Percentiles rank a stretch among this genome's conserved stretches.
phyloP scores from a whole-genome alignment of 768 basidiomycete species.

The Lactifluus echinatus region DNA sequence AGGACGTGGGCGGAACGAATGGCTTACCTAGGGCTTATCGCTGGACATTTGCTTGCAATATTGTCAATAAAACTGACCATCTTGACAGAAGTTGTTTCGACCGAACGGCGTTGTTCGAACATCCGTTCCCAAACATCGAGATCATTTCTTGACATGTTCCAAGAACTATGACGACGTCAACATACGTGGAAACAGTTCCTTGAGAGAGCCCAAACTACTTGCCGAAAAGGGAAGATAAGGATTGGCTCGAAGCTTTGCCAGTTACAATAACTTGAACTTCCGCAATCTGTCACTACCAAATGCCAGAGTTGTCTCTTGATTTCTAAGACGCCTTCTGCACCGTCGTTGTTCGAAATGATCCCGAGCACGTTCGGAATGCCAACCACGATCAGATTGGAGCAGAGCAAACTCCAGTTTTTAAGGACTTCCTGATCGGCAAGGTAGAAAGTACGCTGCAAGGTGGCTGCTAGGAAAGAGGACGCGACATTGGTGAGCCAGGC shows the following conservation, averaged over 20 bases:
- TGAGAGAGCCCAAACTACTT: not conserved
- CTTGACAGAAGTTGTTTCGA: not conserved
- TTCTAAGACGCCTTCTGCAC: not conserved
- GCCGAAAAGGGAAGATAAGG: slow-evolving; percentile 6
- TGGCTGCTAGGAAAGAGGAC: slow-evolving; percentile 5
- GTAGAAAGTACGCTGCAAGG: slow-evolving; percentile 1
- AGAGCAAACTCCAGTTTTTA: slow-evolving; percentile 5
- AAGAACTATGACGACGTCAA: not conserved
- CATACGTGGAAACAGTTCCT: not conserved
- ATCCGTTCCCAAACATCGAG: slow-evolving; percentile 12
- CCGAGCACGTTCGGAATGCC: slow-evolving; percentile 7
- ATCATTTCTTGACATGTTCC: slow-evolving; percentile 11
- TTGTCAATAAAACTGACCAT: not conserved
- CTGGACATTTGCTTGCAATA: not conserved
- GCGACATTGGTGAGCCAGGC: not conserved
- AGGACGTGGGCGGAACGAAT: not conserved
- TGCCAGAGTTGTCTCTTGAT: slow-evolving; percentile 13
- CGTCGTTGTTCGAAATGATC: not conserved
- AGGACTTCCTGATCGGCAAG: slow-evolving; percentile 5
- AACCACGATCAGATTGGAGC: slow-evolving; percentile 5
- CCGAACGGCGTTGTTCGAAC: not conserved
- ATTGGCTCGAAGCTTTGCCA: not conserved
- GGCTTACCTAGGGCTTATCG: slow-evolving; percentile 3
- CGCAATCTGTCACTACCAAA: not conserved
- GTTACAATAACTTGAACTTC: not conserved